phyloP scores from a whole-genome alignment of 1,284 basidiomycete genomes.

The Rugosomyces carneus region DNA sequence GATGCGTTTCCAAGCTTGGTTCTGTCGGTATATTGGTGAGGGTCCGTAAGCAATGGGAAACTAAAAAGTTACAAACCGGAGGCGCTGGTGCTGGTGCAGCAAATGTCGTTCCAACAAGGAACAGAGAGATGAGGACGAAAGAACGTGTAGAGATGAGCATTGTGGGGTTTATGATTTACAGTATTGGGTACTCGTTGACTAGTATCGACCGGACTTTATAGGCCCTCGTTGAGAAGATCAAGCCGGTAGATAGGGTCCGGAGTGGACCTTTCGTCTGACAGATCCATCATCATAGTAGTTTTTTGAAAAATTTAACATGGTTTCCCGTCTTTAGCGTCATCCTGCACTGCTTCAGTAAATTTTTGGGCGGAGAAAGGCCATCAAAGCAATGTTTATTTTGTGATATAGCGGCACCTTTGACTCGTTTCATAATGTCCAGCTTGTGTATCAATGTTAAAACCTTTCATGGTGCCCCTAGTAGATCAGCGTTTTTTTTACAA shows the following conservation, averaged over 20 bases:
- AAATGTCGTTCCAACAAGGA: conserved; percentile 24
- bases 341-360: background rate
- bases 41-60: background rate
- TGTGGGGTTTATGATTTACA: background rate
- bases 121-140: conserved; percentile 24
- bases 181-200: background rate
- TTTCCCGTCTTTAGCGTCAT: background rate
- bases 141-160: conserved; percentile 29
- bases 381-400: background rate
- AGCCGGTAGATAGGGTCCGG: conserved; percentile 11
- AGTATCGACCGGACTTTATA: conserved; percentile 9
- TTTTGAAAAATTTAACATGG: background rate
- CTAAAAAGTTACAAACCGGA: conserved; percentile 1
- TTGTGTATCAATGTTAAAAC: conserved; percentile 8
- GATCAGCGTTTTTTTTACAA: background rate
- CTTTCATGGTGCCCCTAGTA: conserved; percentile 5
- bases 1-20: conserved; percentile 5
- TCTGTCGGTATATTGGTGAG: conserved; percentile 4
- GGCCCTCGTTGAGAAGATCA: conserved; percentile 12
- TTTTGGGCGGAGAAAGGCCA: background rate
- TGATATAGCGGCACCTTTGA: background rate
- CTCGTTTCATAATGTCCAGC: conserved; percentile 3
- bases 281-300: background rate
- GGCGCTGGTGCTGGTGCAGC: conserved; percentile 27
- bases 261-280: background rate